Evolutionary conservation across 352 stramenopile genomes (phyloP), one percentile per base, ranked within the genome.

Genomic region (Pythium insidiosum): DNA sequence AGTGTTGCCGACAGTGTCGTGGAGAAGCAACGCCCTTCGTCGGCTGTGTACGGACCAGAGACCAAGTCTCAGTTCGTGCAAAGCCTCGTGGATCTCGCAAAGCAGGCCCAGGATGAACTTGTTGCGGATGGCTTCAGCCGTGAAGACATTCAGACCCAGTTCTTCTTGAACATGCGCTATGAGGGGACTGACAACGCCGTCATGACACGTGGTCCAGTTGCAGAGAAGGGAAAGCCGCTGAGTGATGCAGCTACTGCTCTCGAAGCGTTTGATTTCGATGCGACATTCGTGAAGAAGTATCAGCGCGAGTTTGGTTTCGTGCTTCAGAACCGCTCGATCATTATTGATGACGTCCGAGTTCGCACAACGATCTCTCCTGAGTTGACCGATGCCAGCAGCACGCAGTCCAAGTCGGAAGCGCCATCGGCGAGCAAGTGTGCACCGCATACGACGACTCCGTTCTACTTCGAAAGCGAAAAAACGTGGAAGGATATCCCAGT

Each of bases 121-220:
- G 73, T 87, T 16, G 66, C 47, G n/a, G 65, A 87, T 34, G 77
- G 77, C 19, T 88, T 98, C 40, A 74, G 84, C 38, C 59, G 51
- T 19, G 88, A 98, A 56, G 95, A 86, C 34, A 90, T 98, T 31
- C 63, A 89, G 37, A 80, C 95, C 38, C 86, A 98, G 61, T 95
- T 88, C 43, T 99, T 96, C 63, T 67, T 99, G 31, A 99, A 99
- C 61, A 92, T 99, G 72, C 84, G 97, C 12, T 99, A 98, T 64
- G 71, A 98, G 59, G 96, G 96, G 23, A 99, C 97, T 0, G 97
- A 99, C 58, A 99, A 95, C 50, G 93, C 94, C 19, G 88, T 98
- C 21, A 99, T 99, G 95, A 98, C 78, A 1, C 77, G 74, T 18
- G 80, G 78, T 0, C 73, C 74, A 10, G 42, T 84, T 11, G 63